Evolutionary conservation across 495 filamentous ascomycete genomes (phyloP), one percentile per base, ranked within the genome.

Genomic region (Rhypophila decipiens): DNA sequence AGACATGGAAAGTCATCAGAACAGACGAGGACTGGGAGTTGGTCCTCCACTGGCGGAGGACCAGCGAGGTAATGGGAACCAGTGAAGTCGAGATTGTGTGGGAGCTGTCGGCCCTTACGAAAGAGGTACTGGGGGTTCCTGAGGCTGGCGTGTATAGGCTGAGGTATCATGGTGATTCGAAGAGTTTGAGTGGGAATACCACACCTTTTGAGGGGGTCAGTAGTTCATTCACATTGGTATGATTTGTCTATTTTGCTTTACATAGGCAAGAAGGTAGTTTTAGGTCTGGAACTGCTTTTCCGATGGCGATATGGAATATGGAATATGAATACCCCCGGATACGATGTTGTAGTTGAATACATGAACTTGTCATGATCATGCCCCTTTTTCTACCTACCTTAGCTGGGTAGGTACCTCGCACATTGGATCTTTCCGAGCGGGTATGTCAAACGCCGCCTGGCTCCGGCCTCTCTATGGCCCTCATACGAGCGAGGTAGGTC

Each of bases 111-210:
- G 58, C 61, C 4, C 59, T 54, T 78, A 79, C 51, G 74, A 76
- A 44, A 63, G 59, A 60, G 58, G 27, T 31, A 13, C n/a, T n/a
- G n/a, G n/a, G n/a, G n/a, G n/a, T n/a, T n/a, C n/a, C 84, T 41
- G 83, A 81, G 62, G 57, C 63, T 3, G 61, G 56, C 78, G 72
- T 72, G 54, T 96, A 95, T 70, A 73, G 90, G 22, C 67, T 97
- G 45, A 76, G 76, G 67, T 97, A 97, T 57, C 93, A 80, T 69
- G 91, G 91, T 0, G 87, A 95, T 65, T 75, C 80, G 20, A 96
- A 90, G 74, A 69, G 71, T 13, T 48, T 83, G 20, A 61, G 68
- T 9, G 90, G 90, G n/a, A 65, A 56, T 17, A 78, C 96, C 38
- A 76, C 71, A 34, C 57, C 73, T 40, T 95, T 97, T 72, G 83